phyloP scores from a whole-genome alignment of 192 early-diverging fungal species.

The Umbelopsis sp. region DNA sequence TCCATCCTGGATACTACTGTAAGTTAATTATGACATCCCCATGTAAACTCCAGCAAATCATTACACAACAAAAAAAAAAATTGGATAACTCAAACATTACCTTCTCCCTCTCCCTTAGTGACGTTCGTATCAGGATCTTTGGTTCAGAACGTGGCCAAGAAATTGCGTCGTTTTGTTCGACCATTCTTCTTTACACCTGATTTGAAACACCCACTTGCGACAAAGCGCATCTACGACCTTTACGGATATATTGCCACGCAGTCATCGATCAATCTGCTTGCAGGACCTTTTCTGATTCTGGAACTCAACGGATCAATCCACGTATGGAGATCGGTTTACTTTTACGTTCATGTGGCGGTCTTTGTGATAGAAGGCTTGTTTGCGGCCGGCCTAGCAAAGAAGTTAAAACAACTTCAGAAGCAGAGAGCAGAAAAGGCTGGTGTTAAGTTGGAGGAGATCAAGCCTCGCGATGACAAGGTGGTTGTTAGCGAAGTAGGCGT shows the following conservation, averaged over 20 bases:
- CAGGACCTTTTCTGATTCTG: conserved; percentile 72
- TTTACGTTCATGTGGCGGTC: conserved; percentile 60
- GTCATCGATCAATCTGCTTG: conserved; percentile 66
- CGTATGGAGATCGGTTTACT: conserved; percentile 67
- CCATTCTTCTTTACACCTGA: conserved; percentile 54
- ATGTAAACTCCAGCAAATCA: background rate
- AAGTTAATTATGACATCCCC: conserved; percentile 27
- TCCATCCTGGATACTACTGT: conserved; percentile 84
- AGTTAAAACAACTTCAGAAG: background rate
- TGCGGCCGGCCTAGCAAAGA: background rate
- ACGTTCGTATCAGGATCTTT: conserved; percentile 66
- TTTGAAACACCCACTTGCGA: conserved; percentile 30
- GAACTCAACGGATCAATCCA: conserved; percentile 51
- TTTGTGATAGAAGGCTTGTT: conserved; percentile 35
- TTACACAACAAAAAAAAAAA: conserved; percentile 21
- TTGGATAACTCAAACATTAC: background rate
- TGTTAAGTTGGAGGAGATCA: conserved; percentile 7
- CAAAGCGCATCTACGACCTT: conserved; percentile 68
- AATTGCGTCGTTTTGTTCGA: conserved; percentile 62
- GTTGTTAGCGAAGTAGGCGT: conserved; percentile 13
- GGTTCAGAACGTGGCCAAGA: conserved; percentile 45
- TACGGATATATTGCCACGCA: conserved; percentile 70
- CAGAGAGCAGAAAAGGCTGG: conserved; percentile 9
- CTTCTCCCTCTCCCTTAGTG: too few species aligned
- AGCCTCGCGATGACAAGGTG: conserved; percentile 13